These are phyloP conservation scores for Cryphonectria parasitica DNA, from an alignment of 2,329 filamentous ascomycete genomes.

Conservation along the genomic window DNA sequence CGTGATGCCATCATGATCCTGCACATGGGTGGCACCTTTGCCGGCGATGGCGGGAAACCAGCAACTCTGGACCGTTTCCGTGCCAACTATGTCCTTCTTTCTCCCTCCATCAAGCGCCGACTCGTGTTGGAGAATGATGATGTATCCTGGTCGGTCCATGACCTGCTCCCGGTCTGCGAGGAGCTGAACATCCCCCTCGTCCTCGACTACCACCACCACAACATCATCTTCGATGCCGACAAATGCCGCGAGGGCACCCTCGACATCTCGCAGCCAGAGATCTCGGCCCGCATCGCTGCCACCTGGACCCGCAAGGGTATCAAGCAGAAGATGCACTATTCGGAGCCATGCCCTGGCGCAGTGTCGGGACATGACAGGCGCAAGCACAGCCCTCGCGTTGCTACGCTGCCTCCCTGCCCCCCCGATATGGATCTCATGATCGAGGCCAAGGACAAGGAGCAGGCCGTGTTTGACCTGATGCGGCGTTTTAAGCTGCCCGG, in stretches of 20 bases:
- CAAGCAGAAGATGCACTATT: slow-evolving; percentile 96
- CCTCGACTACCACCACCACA: slow-evolving; percentile 93
- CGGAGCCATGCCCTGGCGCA: slow-evolving; percentile 76
- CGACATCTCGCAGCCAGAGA: slow-evolving; percentile 67
- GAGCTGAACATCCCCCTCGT: slow-evolving; percentile 93
- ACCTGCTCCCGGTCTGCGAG: slow-evolving; percentile 86
- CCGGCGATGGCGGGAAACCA: slow-evolving; percentile 68
- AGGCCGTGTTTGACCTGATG: slow-evolving; percentile 95
- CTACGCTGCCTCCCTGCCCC: slow-evolving; percentile 79
- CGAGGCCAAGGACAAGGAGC: slow-evolving; percentile 97
- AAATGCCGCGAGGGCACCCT: slow-evolving; percentile 80
- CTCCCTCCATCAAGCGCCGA: slow-evolving; percentile 73
- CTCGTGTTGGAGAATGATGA: slow-evolving; percentile 95
- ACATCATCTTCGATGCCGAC: slow-evolving; percentile 80
- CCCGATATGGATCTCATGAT: slow-evolving; percentile 96
- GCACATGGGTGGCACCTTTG: slow-evolving; percentile 86
- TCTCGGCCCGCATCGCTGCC: slow-evolving; percentile 77
- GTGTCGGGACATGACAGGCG: slow-evolving; percentile 77
- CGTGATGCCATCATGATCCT: slow-evolving; percentile 92
- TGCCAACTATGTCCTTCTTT: slow-evolving; percentile 68
- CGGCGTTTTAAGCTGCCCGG: slow-evolving; percentile 82
- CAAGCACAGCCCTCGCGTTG: slow-evolving; percentile 83
- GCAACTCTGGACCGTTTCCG: slow-evolving; percentile 80
- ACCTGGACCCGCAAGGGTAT: slow-evolving; percentile 87
- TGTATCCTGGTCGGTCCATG: slow-evolving; percentile 89